Evolutionary conservation across 495 filamentous ascomycete species (phyloP).

Genomic region (Penicillium lagena): DNA sequence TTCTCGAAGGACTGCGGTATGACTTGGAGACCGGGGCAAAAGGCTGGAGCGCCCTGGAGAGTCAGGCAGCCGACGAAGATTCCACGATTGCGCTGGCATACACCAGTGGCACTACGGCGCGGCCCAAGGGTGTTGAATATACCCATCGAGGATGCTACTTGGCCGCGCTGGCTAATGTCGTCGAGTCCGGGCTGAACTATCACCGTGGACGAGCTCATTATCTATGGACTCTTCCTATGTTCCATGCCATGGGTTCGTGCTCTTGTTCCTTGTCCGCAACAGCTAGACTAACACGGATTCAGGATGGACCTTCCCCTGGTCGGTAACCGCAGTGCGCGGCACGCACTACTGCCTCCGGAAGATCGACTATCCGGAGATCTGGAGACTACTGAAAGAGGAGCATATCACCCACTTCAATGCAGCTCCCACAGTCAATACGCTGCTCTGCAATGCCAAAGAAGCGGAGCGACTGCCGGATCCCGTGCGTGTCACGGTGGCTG

Average conservation of each 20-base stretch:
- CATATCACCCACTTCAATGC: slow-evolving; percentile 91
- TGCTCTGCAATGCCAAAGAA: slow-evolving; percentile 71
- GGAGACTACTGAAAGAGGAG: slow-evolving; percentile 77
- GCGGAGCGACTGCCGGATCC: slow-evolving; percentile 62
- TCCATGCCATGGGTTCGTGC: slow-evolving; percentile 74
- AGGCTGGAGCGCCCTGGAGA: slow-evolving; percentile 74
- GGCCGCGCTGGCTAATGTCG: slow-evolving; percentile 74
- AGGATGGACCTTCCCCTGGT: slow-evolving; percentile 80
- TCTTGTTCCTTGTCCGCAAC: background rate
- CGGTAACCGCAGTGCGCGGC: slow-evolving; percentile 83
- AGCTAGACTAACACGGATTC: background rate
- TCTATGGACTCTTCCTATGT: slow-evolving; percentile 94
- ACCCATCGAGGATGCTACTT: slow-evolving; percentile 86
- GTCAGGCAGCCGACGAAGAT: slow-evolving; percentile 67
- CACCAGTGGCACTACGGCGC: slow-evolving; percentile 88
- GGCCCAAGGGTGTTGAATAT: slow-evolving; percentile 89
- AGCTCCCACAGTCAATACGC: slow-evolving; percentile 91
- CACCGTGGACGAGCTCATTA: slow-evolving; percentile 65
- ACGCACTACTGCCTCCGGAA: slow-evolving; percentile 94
- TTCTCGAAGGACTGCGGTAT: slow-evolving; percentile 69
- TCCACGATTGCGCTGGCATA: slow-evolving; percentile 79
- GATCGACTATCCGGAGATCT: slow-evolving; percentile 90
- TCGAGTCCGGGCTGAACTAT: slow-evolving; percentile 80
- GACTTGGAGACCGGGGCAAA: slow-evolving; percentile 54
- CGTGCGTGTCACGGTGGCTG: slow-evolving; percentile 88